Conservation (phyloP, 2,329 filamentous ascomycete genomes). For the Thermomyces lanuginosus region DNA sequence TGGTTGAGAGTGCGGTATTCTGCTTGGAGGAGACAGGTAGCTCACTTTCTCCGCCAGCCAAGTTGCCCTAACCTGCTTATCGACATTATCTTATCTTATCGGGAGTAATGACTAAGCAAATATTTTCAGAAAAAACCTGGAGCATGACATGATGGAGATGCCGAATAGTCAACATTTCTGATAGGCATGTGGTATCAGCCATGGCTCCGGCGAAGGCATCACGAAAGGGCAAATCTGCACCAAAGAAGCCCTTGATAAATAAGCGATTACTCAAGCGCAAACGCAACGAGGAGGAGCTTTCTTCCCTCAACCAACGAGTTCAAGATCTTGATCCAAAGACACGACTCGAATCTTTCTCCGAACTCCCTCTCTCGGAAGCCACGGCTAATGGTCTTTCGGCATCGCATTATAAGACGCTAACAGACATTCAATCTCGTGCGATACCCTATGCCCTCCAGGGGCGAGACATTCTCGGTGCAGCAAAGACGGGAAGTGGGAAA, state of each 20-base stretch:
- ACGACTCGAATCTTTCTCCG: conserved; percentile 53
- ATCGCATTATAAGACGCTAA: conserved; percentile 78
- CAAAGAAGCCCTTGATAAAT: conserved; percentile 13
- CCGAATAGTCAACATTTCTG: too few relatives aligned
- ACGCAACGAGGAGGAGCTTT: conserved; percentile 29
- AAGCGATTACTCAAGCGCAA: conserved; percentile 29
- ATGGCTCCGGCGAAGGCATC: conserved; percentile 19
- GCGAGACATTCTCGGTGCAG: conserved; percentile 76
- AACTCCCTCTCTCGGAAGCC: conserved; percentile 70
- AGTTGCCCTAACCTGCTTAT: too few relatives aligned
- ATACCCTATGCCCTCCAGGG: conserved; percentile 76
- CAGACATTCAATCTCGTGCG: conserved; percentile 81
- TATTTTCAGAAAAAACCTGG: conserved; percentile 6
- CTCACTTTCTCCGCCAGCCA: conserved; percentile 4
- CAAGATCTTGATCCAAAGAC: conserved; percentile 29
- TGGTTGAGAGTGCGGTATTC: too few relatives aligned
- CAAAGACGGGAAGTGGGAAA: conserved; percentile 91
- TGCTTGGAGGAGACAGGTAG: conserved; percentile 2
- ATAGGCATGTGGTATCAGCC: too few relatives aligned
- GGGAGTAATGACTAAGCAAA: conserved; percentile 25
- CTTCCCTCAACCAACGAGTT: conserved; percentile 26
- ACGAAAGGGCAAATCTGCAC: conserved; percentile 17
- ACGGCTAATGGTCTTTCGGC: conserved; percentile 65
- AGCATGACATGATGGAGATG: not conserved
- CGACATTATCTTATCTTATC: too few relatives aligned